phyloP scores from a whole-genome alignment of 768 basidiomycete genomes.

The Lactifluus subvellereus region DNA sequence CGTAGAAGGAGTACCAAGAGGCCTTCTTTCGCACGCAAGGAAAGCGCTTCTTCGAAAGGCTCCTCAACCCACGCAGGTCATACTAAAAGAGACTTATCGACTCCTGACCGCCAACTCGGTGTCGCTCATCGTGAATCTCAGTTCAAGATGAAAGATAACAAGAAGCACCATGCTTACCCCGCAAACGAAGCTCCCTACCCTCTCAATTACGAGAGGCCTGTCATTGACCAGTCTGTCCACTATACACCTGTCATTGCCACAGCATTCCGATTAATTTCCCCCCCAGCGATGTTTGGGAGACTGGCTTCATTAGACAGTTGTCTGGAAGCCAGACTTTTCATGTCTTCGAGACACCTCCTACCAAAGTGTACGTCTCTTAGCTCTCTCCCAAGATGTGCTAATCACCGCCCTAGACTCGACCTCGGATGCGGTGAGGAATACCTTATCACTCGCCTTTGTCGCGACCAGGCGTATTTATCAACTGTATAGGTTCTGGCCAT shows the following conservation, averaged over 20 bases:
- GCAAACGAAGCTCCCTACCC: slow-evolving; percentile 60
- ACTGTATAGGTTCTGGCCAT: slow-evolving; percentile 52
- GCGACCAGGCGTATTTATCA: neutral
- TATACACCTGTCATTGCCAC: neutral
- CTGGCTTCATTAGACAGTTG: slow-evolving; percentile 45
- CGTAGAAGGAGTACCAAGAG: slow-evolving; percentile 18
- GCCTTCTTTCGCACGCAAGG: slow-evolving; percentile 12
- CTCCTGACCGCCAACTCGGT: slow-evolving; percentile 50
- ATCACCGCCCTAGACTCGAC: slow-evolving; percentile 44
- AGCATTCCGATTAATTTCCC: slow-evolving; percentile 5
- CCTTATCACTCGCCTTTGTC: slow-evolving; percentile 5
- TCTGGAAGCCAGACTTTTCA: slow-evolving; percentile 61
- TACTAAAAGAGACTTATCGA: slow-evolving; percentile 39
- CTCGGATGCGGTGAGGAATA: slow-evolving; percentile 58
- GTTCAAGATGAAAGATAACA: slow-evolving; percentile 45
- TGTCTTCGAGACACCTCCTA: slow-evolving; percentile 52
- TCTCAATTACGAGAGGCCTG: slow-evolving; percentile 54
- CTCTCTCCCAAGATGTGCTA: slow-evolving; percentile 9
- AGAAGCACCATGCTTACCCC: slow-evolving; percentile 52
- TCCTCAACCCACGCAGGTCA: neutral
- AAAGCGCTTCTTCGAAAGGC: neutral
- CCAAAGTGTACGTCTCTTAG: slow-evolving; percentile 48
- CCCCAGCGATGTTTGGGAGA: slow-evolving; percentile 65
- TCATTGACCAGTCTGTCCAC: slow-evolving; percentile 60
- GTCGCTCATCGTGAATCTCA: slow-evolving; percentile 50